Evolutionary conservation across 805 yeast species (phyloP).

Genomic region (Metschnikowia koreensis): DNA sequence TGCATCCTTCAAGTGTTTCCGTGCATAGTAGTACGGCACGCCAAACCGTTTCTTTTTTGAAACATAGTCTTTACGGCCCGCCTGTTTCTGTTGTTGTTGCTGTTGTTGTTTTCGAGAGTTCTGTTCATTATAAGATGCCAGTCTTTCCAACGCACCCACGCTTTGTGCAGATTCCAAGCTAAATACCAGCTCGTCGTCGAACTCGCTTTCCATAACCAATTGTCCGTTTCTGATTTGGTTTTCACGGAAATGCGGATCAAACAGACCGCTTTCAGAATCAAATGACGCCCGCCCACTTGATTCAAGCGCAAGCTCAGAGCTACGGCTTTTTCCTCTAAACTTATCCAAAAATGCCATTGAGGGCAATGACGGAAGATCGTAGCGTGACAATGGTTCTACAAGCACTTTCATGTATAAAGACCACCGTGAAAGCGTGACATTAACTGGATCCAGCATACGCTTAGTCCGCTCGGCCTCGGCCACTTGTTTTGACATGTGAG

Average conservation of each 20-base stretch:
- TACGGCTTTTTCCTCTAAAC: slow-evolving; percentile 5
- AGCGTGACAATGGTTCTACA: slow-evolving; percentile 25
- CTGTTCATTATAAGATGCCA: not conserved
- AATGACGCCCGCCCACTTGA: not conserved
- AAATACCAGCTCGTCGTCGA: slow-evolving; percentile 11
- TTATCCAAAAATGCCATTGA: slow-evolving; percentile 30
- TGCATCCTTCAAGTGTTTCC: slow-evolving; percentile 66
- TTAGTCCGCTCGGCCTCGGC: slow-evolving; percentile 9
- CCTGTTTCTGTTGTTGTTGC: slow-evolving; percentile 11
- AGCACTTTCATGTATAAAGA: slow-evolving; percentile 29
- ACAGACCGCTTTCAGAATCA: slow-evolving; percentile 10
- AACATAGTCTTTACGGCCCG: slow-evolving; percentile 50
- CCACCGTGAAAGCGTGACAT: slow-evolving; percentile 27
- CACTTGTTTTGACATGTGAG: not conserved
- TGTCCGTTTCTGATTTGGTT: slow-evolving; percentile 39
- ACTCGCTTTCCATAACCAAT: slow-evolving; percentile 6
- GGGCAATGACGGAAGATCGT: slow-evolving; percentile 44
- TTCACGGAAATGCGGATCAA: slow-evolving; percentile 35
- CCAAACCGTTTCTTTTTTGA: slow-evolving; percentile 28
- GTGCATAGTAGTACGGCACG: slow-evolving; percentile 63
- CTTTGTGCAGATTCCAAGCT: slow-evolving; percentile 3
- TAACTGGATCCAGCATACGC: slow-evolving; percentile 13
- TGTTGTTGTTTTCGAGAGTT: not conserved
- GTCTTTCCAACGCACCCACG: slow-evolving; percentile 1
- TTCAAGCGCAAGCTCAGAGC: slow-evolving; percentile 10